A percentile compares a stretch with the other conserved stretches of the same genome.
Conservation (phyloP, 2,329 filamentous ascomycete species). For the Chaetothyriales sp. region DNA sequence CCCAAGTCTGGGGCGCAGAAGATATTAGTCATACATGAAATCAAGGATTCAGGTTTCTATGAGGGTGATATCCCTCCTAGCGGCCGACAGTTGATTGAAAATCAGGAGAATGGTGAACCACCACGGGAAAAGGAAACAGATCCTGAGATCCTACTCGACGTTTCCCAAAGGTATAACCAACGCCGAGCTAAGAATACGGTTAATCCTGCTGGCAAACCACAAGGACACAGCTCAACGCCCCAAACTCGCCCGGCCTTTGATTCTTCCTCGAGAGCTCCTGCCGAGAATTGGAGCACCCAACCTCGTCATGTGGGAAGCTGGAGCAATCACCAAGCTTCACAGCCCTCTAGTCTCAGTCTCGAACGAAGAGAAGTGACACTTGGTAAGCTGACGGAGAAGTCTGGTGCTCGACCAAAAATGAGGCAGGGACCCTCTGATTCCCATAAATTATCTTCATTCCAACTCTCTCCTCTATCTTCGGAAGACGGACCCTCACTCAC, state of each 20-base stretch:
- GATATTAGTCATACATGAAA: neutral
- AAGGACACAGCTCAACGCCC: neutral
- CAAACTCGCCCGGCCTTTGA: neutral
- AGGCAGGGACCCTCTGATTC: constrained; percentile 1
- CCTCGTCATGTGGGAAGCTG: constrained; percentile 1
- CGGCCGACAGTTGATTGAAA: neutral
- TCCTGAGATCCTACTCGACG: neutral
- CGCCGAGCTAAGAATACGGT: neutral
- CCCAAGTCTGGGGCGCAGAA: neutral
- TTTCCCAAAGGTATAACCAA: neutral
- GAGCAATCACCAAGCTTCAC: neutral
- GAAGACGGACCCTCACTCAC: neutral
- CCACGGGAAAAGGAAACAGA: no score
- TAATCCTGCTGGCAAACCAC: neutral
- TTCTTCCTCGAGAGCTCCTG: constrained; percentile 4
- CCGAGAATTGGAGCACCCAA: constrained; percentile 5
- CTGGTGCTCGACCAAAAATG: neutral
- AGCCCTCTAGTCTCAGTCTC: neutral
- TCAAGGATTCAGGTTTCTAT: neutral
- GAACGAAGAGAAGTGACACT: constrained; percentile 3
- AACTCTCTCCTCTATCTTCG: neutral
- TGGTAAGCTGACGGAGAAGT: neutral
- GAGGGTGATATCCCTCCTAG: neutral
- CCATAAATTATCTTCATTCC: neutral
- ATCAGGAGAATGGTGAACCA: neutral